Percentiles rank a stretch among this genome's conserved stretches.
Conservation (phyloP, 2,329 filamentous ascomycete genomes). For the Colletotrichum sp. region DNA sequence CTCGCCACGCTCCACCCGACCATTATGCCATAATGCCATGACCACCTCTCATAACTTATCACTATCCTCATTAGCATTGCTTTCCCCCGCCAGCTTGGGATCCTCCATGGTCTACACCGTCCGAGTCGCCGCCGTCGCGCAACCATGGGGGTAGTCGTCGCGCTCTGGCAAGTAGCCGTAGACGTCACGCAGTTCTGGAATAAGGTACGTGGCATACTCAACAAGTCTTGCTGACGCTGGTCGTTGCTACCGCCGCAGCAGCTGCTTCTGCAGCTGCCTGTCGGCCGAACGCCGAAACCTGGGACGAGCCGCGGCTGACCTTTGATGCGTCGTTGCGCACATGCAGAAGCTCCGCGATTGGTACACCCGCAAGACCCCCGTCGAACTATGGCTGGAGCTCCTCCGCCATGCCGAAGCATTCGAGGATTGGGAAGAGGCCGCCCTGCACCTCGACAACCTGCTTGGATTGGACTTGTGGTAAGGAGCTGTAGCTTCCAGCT, state of each 20-base stretch:
- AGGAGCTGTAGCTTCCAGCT: conserved; percentile 10
- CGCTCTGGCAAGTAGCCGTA: conserved; percentile 62
- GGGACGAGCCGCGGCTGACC: neutral
- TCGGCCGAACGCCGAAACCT: neutral
- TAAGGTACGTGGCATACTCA: conserved; percentile 46
- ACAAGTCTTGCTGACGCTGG: neutral
- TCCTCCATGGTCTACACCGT: conserved; percentile 17
- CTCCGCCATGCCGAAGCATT: conserved; percentile 72
- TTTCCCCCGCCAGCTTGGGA: conserved; percentile 8
- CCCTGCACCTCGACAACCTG: conserved; percentile 80
- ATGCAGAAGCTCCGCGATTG: conserved; percentile 70
- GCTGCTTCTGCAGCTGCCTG: neutral
- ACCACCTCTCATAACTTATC: neutral
- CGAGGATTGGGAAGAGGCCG: conserved; percentile 88
- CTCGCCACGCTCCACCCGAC: neutral
- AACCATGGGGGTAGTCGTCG: conserved; percentile 48
- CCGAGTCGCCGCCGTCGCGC: conserved; percentile 7
- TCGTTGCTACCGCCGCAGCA: neutral
- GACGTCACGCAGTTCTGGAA: conserved; percentile 70
- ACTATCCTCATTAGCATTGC: conserved; percentile 15
- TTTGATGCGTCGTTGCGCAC: neutral
- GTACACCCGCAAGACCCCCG: conserved; percentile 69
- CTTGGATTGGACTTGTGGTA: conserved; percentile 84
- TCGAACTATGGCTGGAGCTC: conserved; percentile 68
- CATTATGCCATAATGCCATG: conserved; percentile 21